Evolutionary conservation across 1,284 basidiomycete species (phyloP), one percentile per base, ranked within the genome.

Genomic region (Cystobasidium sp.): DNA sequence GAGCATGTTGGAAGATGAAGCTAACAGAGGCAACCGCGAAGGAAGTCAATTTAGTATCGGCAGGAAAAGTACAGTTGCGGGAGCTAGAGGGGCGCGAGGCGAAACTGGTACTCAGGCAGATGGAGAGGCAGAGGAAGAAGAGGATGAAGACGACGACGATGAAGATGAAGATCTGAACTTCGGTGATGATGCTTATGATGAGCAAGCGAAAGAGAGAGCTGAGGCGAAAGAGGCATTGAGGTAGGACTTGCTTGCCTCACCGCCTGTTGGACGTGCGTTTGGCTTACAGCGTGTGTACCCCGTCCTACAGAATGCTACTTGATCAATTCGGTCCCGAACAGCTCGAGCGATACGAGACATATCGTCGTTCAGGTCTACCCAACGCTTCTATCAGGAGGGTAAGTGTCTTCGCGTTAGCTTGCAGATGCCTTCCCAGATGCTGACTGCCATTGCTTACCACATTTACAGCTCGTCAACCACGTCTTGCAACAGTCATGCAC

Each of bases 341-440:
- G 81, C 91, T 93, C 79, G 92, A 94, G 69, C 87, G 93, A 0
- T 94, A 94, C 79, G 92, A 94, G 80, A 91, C 91, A 0, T 95
- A 93, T 79, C 85, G 93, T 71, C 85, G 92, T 61, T 90, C 92
- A 76, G 91, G 91, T 3, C 83, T 95, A 37, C 90, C 91, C 4
- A 94, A 94, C 81, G 88, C 89, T 76, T 89, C 88, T 51, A 90
- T 95, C 0, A 85, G 91, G 41, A 92, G 90, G 84, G 91, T 90
- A 75, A 37, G 84, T 78, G 47, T 20, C 22, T 64, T 31, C 8
- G n/a, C 58, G 18, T 69, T 31, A 8, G 69, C 67, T 39, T 18
- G 31, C 31, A 31, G 31, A 1, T 5, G 31, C 31, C 31, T 31
- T 31, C 31, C 31, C 5, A 31, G 1, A 2, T 31, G 31, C 31